Conservation (phyloP, 257 asterid genomes). For the Haberlea rhodopensis region DNA sequence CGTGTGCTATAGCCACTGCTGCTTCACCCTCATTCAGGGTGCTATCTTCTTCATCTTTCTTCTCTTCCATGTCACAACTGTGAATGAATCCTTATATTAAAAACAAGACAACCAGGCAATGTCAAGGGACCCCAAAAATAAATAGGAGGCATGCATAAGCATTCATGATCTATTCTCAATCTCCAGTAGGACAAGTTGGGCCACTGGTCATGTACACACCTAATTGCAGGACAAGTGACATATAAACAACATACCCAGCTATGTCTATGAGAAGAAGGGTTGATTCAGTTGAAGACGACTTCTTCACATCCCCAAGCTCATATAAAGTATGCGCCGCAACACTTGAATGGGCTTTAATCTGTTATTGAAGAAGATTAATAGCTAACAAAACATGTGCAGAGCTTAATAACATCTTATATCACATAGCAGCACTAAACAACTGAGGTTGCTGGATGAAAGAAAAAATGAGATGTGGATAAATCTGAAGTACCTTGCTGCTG, state of each 20-base stretch:
- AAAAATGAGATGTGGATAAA: conserved; percentile 10
- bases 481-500: conserved; percentile 70
- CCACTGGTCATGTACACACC: conserved; percentile 4
- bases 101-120: neutral
- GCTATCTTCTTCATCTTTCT: conserved; percentile 95
- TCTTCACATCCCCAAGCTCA: conserved; percentile 76
- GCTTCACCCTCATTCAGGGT: conserved; percentile 95
- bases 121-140: neutral
- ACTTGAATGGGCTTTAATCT: conserved; percentile 89
- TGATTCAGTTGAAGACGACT: conserved; percentile 75
- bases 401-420: conserved; percentile 22
- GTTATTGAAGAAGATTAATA: conserved; percentile 22
- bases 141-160: conserved; percentile 11
- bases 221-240: conserved; percentile 1
- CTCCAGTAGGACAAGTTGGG: conserved; percentile 14
- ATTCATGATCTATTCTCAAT: neutral
- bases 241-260: conserved; percentile 61
- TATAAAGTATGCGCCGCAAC: conserved; percentile 73
- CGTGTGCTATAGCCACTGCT: conserved; percentile 82
- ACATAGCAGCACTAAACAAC: conserved; percentile 1
- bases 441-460: conserved; percentile 1
- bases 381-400: conserved; percentile 21
- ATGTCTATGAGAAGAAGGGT: conserved; percentile 87
- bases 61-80: conserved; percentile 99
- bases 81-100: conserved; percentile 12